phyloP scores from a whole-genome alignment of 225 moss, liverwort and hornwort species.

The Marchantia polymorpha region DNA sequence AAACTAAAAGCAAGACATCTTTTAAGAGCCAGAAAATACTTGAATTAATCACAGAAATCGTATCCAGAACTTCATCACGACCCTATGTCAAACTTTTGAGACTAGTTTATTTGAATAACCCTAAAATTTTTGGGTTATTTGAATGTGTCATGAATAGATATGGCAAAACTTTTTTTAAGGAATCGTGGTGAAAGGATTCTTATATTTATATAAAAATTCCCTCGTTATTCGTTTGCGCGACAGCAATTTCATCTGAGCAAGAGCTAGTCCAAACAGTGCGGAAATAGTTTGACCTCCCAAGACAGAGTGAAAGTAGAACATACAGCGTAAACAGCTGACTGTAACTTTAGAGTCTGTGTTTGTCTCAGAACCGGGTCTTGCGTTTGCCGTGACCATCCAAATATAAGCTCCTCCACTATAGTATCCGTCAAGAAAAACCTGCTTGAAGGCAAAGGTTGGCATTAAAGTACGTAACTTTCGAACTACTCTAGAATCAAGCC shows the following conservation, averaged over 20 bases:
- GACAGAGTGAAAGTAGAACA: neutral
- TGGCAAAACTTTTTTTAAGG: neutral
- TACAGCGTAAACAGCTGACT: slow-evolving; percentile 87
- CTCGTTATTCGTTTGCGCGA: neutral
- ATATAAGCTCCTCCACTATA: slow-evolving; percentile 91
- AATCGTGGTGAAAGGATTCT: neutral
- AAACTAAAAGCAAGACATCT: neutral
- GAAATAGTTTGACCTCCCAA: neutral
- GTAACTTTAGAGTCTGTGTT: slow-evolving; percentile 72
- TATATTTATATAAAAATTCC: too few relatives aligned
- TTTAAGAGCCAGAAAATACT: neutral
- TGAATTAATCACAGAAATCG: neutral
- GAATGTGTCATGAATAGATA: neutral
- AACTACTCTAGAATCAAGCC: neutral
- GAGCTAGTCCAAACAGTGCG: neutral
- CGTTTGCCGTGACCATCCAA: slow-evolving; percentile 81
- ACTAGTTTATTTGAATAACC: too few relatives aligned
- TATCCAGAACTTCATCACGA: neutral
- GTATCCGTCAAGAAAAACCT: slow-evolving; percentile 92
- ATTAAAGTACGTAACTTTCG: neutral
- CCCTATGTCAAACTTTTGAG: neutral
- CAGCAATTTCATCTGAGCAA: neutral
- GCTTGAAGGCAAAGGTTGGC: slow-evolving; percentile 18
- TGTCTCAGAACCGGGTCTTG: slow-evolving; percentile 68
- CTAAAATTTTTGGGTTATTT: neutral